These are phyloP conservation scores for Rosa multiflora DNA, from an alignment of 306 rosid species.

Conservation along the genomic window DNA sequence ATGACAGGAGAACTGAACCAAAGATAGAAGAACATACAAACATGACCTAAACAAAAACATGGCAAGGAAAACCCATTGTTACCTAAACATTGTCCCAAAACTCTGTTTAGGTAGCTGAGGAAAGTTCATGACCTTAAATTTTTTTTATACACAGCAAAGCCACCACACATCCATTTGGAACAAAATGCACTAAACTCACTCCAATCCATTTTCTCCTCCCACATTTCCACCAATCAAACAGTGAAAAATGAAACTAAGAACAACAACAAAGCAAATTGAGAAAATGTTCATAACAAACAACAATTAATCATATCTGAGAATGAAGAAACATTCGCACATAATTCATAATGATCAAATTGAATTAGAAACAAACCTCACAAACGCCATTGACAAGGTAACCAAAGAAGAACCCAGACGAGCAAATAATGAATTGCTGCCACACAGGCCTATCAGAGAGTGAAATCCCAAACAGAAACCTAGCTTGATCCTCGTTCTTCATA, in stretches of 20 bases:
- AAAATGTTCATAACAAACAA: neutral
- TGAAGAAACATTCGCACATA: neutral
- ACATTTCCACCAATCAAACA: neutral
- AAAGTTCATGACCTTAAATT: neutral
- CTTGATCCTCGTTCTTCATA: slow-evolving; percentile 53
- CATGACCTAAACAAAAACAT: neutral
- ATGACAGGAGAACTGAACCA: neutral
- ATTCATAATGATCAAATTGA: neutral
- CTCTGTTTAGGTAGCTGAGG: slow-evolving; percentile 12
- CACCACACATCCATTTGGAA: neutral
- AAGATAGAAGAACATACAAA: neutral
- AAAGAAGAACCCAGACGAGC: slow-evolving; percentile 61
- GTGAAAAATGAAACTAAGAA: neutral
- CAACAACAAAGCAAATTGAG: neutral
- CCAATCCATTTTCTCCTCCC: neutral
- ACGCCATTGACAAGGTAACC: slow-evolving; percentile 68
- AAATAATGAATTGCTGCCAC: slow-evolving; percentile 56
- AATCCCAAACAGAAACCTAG: slow-evolving; percentile 55
- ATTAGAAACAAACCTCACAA: slow-evolving; percentile 48
- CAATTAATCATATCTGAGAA: neutral
- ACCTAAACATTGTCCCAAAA: slow-evolving; percentile 2
- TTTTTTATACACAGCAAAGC: neutral
- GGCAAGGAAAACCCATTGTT: neutral
- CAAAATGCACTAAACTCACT: neutral
- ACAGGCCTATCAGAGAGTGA: slow-evolving; percentile 45